These are phyloP conservation scores for Cladosporium sp. DNA, from an alignment of 2,329 filamentous ascomycete species.

Conservation along the genomic window DNA sequence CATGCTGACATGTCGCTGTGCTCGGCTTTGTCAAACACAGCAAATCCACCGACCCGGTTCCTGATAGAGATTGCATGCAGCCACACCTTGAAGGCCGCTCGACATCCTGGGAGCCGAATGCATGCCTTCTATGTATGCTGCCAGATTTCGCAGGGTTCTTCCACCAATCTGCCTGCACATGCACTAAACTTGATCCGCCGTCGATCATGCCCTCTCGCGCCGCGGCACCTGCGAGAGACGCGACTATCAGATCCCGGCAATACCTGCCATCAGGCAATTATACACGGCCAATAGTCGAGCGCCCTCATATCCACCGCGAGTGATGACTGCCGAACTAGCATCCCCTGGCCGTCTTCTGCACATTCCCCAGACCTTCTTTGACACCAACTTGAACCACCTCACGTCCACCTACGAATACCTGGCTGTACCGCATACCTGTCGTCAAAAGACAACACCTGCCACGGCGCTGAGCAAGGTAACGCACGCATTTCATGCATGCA, in stretches of 20 bases:
- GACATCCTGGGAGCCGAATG: slow-evolving; percentile 16
- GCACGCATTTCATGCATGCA: slow-evolving; percentile 10
- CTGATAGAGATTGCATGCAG: slow-evolving; percentile 24
- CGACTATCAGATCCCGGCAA: too few relatives aligned
- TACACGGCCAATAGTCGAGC: background rate
- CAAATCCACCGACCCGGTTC: slow-evolving; percentile 25
- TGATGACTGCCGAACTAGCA: too few relatives aligned
- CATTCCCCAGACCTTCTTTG: too few relatives aligned
- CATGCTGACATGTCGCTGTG: slow-evolving; percentile 25
- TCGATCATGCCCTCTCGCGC: slow-evolving; percentile 4
- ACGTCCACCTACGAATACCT: background rate
- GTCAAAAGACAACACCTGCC: slow-evolving; percentile 8
- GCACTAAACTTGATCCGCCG: slow-evolving; percentile 1
- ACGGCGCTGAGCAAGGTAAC: slow-evolving; percentile 9
- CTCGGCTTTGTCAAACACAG: slow-evolving; percentile 17
- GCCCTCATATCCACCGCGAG: too few relatives aligned
- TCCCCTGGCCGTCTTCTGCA: too few relatives aligned
- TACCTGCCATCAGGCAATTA: background rate
- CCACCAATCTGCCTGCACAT: slow-evolving; percentile 12
- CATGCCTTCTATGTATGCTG: slow-evolving; percentile 9
- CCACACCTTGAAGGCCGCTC: slow-evolving; percentile 28
- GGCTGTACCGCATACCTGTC: slow-evolving; percentile 10
- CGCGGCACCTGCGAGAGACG: too few relatives aligned
- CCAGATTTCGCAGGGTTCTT: slow-evolving; percentile 6
- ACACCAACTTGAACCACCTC: background rate